Percentiles rank a stretch among this genome's conserved stretches.
phyloP scores from a whole-genome alignment of 768 basidiomycete species.

The Kwoniella sp. region DNA sequence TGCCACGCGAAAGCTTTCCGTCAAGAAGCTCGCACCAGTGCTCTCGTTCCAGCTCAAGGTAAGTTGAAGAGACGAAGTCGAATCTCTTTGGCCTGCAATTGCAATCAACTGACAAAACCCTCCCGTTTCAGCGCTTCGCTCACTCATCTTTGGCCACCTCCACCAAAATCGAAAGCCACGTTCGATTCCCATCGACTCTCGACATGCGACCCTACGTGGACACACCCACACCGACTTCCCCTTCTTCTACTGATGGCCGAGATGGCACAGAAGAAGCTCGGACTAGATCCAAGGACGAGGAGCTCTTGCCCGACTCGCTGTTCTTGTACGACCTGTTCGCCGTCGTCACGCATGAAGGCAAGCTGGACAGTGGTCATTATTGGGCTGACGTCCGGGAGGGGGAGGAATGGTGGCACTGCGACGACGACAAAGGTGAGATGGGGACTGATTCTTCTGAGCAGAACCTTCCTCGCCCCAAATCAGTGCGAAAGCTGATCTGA shows the following conservation, averaged over 20 bases:
- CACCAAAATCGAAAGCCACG: slow-evolving; percentile 79
- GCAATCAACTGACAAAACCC: slow-evolving; percentile 17
- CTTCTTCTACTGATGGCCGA: not conserved
- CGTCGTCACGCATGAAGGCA: slow-evolving; percentile 92
- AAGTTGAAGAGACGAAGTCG: slow-evolving; percentile 23
- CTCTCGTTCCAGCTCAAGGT: slow-evolving; percentile 96
- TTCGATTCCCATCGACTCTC: slow-evolving; percentile 78
- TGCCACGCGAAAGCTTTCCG: slow-evolving; percentile 80
- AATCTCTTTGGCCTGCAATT: not conserved
- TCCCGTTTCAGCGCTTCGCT: slow-evolving; percentile 83
- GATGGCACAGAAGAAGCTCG: not conserved
- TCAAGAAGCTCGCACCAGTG: slow-evolving; percentile 82
- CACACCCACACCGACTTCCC: slow-evolving; percentile 1
- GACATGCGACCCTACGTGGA: slow-evolving; percentile 82
- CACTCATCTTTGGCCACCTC: slow-evolving; percentile 66
- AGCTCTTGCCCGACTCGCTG: slow-evolving; percentile 63
- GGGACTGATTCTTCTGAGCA: not conserved
- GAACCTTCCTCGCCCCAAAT: not conserved
- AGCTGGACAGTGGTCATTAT: slow-evolving; percentile 93
- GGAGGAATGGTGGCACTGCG: slow-evolving; percentile 84
- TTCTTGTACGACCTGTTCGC: slow-evolving; percentile 91
- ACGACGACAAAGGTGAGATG: slow-evolving; percentile 82
- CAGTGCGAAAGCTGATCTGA: not conserved
- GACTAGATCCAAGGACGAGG: not conserved
- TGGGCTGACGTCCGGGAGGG: slow-evolving; percentile 77